Evolutionary conservation across 768 basidiomycete genomes (phyloP).

Genomic region (Favolaschia claudopus): DNA sequence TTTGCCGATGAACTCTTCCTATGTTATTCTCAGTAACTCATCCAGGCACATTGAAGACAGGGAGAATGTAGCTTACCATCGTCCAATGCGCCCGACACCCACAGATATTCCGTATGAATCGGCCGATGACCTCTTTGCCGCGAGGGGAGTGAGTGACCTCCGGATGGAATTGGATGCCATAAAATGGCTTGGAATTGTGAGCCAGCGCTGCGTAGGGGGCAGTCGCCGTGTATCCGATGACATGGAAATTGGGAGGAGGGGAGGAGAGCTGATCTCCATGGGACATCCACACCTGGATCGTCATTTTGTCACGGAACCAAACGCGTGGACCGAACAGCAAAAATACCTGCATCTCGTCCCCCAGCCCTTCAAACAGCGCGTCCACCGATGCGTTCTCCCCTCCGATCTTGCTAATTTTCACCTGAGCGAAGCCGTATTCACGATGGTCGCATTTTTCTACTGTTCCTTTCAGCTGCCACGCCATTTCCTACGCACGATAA

Average conservation of each 20-base stretch:
- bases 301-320: too few relatives aligned
- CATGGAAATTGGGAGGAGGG: slow-evolving; percentile 83
- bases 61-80: slow-evolving; percentile 65
- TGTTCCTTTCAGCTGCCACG: slow-evolving; percentile 84
- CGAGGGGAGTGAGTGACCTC: slow-evolving; percentile 95
- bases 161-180: slow-evolving; percentile 98
- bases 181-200: slow-evolving; percentile 87
- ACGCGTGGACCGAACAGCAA: too few relatives aligned
- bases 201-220: slow-evolving; percentile 95
- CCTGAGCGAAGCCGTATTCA: slow-evolving; percentile 92
- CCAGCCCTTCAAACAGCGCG: slow-evolving; percentile 84
- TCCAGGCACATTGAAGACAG: too few relatives aligned
- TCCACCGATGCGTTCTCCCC: slow-evolving; percentile 60
- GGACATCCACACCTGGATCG: slow-evolving; percentile 97
- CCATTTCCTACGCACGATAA: slow-evolving; percentile 76
- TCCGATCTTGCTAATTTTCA: slow-evolving; percentile 74
- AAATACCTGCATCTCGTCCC: slow-evolving; percentile 89
- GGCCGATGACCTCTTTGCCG: slow-evolving; percentile 88
- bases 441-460: slow-evolving; percentile 89
- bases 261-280: slow-evolving; percentile 93
- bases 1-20: slow-evolving; percentile 98
- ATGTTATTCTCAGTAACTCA: slow-evolving; percentile 10
- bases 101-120: slow-evolving; percentile 88
- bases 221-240: slow-evolving; percentile 84
- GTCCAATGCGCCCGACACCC: slow-evolving; percentile 87